phyloP scores from a whole-genome alignment of 176 grass and related monocot genomes.

The Aegilops speltoides region DNA sequence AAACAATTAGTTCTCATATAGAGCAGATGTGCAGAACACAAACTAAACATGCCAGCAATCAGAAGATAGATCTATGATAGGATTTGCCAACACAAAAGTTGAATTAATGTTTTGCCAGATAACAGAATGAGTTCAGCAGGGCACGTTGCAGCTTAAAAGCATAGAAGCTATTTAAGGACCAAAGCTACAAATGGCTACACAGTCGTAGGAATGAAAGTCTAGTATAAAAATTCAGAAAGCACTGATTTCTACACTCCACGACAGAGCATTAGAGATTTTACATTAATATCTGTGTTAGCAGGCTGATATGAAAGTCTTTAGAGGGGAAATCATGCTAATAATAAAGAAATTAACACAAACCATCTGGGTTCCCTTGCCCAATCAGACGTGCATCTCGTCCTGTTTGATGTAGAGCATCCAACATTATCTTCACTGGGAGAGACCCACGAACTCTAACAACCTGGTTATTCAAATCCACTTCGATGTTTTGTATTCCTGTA shows the following conservation, averaged over 20 bases:
- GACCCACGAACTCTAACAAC: conserved; percentile 84
- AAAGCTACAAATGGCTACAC: conserved; percentile 6
- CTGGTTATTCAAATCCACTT: conserved; percentile 87
- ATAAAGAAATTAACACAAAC: conserved; percentile 43
- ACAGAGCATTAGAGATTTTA: neutral
- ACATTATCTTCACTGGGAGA: conserved; percentile 77
- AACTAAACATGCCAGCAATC: conserved; percentile 21
- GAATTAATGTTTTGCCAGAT: neutral
- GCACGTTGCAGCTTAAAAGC: neutral
- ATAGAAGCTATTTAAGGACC: neutral
- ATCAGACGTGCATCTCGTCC: conserved; percentile 73
- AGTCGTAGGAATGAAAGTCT: neutral
- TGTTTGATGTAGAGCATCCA: conserved; percentile 73
- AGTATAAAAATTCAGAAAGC: neutral
- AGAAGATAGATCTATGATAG: neutral
- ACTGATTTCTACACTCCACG: neutral
- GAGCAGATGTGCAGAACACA: neutral
- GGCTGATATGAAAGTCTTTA: neutral
- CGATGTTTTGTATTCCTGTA: conserved; percentile 77
- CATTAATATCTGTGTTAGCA: neutral
- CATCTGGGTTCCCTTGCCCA: conserved; percentile 92
- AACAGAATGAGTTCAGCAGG: neutral
- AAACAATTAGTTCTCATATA: conserved; percentile 1
- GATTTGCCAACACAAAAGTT: neutral
- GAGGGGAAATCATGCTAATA: neutral